A percentile compares a stretch with the other conserved stretches of the same genome.
Evolutionary conservation across 2,329 filamentous ascomycete genomes (phyloP).

Genomic region (Talaromyces sp.): DNA sequence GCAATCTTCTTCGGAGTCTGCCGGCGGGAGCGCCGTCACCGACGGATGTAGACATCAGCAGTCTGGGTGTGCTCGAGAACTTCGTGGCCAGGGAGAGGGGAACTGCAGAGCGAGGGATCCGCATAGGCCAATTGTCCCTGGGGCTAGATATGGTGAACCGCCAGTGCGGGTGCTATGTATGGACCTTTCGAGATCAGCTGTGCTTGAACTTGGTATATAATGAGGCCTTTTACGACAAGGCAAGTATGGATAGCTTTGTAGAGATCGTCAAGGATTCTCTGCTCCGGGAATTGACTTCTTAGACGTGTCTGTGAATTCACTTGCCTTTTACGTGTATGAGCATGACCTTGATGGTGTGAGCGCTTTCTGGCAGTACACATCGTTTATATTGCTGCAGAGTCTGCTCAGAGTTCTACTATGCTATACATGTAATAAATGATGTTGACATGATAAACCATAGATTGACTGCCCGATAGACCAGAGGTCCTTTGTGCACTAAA

Average conservation of each 20-base stretch:
- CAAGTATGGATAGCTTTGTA: constrained; percentile 20
- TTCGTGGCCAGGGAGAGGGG: constrained; percentile 21
- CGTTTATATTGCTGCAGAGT: neutral
- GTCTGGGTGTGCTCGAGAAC: constrained; percentile 15
- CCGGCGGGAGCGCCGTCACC: constrained; percentile 18
- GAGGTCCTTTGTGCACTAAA: no score
- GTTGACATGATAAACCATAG: no score
- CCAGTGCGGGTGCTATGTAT: constrained; percentile 24
- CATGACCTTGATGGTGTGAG: neutral
- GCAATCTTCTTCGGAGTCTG: constrained; percentile 17
- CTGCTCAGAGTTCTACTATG: neutral
- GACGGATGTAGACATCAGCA: constrained; percentile 25
- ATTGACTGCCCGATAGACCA: no score
- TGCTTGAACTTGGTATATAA: constrained; percentile 30
- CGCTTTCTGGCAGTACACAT: neutral
- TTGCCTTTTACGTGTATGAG: neutral
- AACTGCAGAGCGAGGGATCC: constrained; percentile 15
- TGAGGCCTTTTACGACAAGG: constrained; percentile 24
- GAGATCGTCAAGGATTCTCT: neutral
- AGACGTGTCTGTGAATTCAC: neutral
- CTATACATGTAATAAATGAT: no score
- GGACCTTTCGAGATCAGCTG: constrained; percentile 30
- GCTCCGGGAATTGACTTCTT: constrained; percentile 11
- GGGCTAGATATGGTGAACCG: constrained; percentile 29
- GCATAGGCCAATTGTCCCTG: constrained; percentile 22